Conservation (phyloP, 2,329 filamentous ascomycete species). For the Cytospora paraplurivora region DNA sequence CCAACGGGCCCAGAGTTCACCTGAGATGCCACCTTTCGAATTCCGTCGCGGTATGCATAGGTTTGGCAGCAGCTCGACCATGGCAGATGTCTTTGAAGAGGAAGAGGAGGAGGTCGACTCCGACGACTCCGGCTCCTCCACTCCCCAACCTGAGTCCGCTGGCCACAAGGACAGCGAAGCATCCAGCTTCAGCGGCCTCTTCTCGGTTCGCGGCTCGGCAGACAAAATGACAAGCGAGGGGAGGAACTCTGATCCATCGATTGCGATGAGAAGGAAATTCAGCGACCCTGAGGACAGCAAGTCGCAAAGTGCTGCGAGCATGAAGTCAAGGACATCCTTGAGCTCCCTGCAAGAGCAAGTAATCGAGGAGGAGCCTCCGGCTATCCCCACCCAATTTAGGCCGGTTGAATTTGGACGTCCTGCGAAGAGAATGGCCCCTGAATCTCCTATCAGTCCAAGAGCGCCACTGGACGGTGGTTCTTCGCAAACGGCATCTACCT, state of each 20-base stretch:
- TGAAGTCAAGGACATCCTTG: constrained; percentile 52
- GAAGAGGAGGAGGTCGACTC: constrained; percentile 68
- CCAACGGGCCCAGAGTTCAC: constrained; percentile 76
- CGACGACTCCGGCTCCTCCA: constrained; percentile 42
- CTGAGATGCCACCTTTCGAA: constrained; percentile 77
- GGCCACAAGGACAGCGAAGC: constrained; percentile 36
- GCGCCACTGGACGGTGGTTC: constrained; percentile 30
- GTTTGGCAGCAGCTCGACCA: constrained; percentile 68
- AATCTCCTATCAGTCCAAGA: constrained; percentile 30
- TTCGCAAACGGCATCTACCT: constrained; percentile 36
- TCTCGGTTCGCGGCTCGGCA: constrained; percentile 24
- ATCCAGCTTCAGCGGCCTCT: constrained; percentile 17
- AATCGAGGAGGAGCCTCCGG: constrained; percentile 50
- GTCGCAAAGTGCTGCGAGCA: constrained; percentile 40
- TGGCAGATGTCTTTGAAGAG: constrained; percentile 87
- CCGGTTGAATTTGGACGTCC: constrained; percentile 26
- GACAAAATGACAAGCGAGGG: constrained; percentile 16
- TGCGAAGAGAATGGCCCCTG: constrained; percentile 18
- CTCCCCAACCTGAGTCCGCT: constrained; percentile 41
- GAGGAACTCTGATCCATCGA: constrained; percentile 25
- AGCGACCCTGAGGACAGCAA: constrained; percentile 49
- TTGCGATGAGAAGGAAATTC: constrained; percentile 45
- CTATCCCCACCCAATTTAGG: constrained; percentile 37
- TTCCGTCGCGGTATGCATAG: constrained; percentile 59
- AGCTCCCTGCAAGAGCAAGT: constrained; percentile 55